Base-by-base conservation (phyloP, 345 rosid species). In the Eucalyptus erythrocorys region DNA sequence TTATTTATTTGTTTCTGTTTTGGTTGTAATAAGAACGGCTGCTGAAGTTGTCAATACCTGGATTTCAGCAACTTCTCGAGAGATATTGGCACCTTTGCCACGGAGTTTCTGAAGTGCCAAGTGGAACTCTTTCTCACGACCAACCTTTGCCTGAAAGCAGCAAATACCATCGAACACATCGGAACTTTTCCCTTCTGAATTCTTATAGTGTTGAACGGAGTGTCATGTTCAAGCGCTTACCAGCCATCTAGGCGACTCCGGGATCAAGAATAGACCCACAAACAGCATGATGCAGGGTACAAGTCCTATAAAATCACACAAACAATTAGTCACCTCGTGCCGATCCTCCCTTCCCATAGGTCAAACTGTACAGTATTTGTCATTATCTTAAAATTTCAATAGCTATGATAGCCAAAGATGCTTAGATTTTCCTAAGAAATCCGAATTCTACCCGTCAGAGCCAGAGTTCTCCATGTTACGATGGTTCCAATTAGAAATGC, bases 191-290 rank as follows among this genome's bases (percentile, higher is more conserved):
- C 14, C 26, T 76, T 27, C 13, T 40, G 4, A 76, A 76, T 40
- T 76, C 84, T 76, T 40, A n/a, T 40, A 26, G 47, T 40, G 13
- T 76, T 40, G 55, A 45, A 17, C 32, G 49, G 47, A n/a, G 45
- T 6, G 50, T 26, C 26, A 48, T 40, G 14, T 48, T 76, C 15
- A 3, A 76, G 84, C 30, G 49, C 90, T 93, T 92, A 97, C 99
- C 94, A 96, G 97, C 97, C 98, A 97, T 92, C 99, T 95, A 1
- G 99, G 99, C 24, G 99, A 96, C 89, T 96, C 99, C 0, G 99
- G 99, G 51, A 96, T 88, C 86, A 96, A 96, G 88, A 88, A 92
- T 43, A 96, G 92, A 42, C 99, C 99, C 89, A 90, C 89, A 82
- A 96, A 94, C 92, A 96, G 94, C 86, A 94, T 76, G 84, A 96